A percentile compares a stretch with the other conserved stretches of the same genome.
phyloP scores from a whole-genome alignment of 179 eudicot genomes.

The Beta lomatogona region DNA sequence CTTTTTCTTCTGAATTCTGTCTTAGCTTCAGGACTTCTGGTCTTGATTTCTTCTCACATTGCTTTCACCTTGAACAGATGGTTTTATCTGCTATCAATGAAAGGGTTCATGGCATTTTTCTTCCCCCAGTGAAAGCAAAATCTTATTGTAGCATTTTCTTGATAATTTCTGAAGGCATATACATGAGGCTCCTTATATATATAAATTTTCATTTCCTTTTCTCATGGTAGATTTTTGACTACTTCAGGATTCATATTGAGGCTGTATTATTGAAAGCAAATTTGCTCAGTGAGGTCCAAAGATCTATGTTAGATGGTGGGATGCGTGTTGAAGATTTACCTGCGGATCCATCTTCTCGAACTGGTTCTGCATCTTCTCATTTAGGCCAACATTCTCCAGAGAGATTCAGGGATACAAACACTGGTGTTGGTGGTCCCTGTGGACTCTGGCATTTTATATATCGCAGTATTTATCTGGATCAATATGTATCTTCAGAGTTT shows the following conservation, averaged over 20 bases:
- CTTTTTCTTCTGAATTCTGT: not conserved
- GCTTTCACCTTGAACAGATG: not conserved
- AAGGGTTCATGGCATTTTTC: not conserved
- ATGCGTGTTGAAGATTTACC: constrained; percentile 90
- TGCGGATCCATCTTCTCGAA: constrained; percentile 61
- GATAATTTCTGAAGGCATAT: not conserved
- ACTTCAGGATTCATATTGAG: constrained; percentile 70
- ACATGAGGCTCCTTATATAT: not conserved
- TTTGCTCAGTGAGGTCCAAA: constrained; percentile 86
- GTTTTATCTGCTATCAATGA: not conserved
- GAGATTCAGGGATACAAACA: constrained; percentile 47
- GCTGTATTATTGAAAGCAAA: constrained; percentile 83
- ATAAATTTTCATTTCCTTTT: not conserved
- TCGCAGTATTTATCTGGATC: constrained; percentile 86
- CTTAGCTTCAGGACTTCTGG: not conserved
- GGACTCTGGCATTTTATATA: constrained; percentile 98
- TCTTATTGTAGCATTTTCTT: not conserved
- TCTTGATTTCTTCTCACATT: not conserved
- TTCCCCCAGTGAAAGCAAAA: not conserved
- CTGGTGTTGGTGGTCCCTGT: constrained; percentile 78
- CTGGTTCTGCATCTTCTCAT: constrained; percentile 67
- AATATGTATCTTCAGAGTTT: constrained; percentile 89
- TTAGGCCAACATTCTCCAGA: constrained; percentile 68
- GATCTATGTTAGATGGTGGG: constrained; percentile 85
- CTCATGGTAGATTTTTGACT: constrained; percentile 25